phyloP scores from a whole-genome alignment of 768 basidiomycete genomes.

The Suillus placidus region DNA sequence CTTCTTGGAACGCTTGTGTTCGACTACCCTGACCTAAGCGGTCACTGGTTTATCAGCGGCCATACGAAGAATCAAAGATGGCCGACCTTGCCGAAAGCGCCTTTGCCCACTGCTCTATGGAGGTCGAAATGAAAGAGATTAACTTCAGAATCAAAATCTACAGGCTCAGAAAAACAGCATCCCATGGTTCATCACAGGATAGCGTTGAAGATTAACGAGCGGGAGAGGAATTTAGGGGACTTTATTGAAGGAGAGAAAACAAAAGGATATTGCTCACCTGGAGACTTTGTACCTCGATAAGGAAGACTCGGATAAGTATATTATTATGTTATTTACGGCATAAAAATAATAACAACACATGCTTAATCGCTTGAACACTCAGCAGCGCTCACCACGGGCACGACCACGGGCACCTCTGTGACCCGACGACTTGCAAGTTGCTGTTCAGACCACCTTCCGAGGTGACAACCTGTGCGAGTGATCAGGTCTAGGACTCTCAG shows the following conservation, averaged over 20 bases:
- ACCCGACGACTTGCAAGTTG: not conserved
- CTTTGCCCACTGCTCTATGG: slow-evolving; percentile 92
- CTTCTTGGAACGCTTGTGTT: slow-evolving; percentile 91
- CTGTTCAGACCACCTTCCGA: not conserved
- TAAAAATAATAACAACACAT: not conserved
- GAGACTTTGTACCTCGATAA: slow-evolving; percentile 28
- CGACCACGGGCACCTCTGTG: not conserved
- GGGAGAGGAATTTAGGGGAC: slow-evolving; percentile 21
- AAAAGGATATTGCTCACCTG: slow-evolving; percentile 33
- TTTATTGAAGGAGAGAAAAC: slow-evolving; percentile 34
- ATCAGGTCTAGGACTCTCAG: not conserved
- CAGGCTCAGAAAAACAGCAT: slow-evolving; percentile 65
- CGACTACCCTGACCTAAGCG: slow-evolving; percentile 88
- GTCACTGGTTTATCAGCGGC: slow-evolving; percentile 15
- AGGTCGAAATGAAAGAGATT: slow-evolving; percentile 97
- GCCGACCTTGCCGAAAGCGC: slow-evolving; percentile 94
- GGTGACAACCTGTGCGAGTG: not conserved
- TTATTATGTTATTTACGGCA: slow-evolving; percentile 5
- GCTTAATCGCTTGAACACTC: not conserved
- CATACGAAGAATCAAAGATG: slow-evolving; percentile 4
- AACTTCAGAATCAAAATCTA: slow-evolving; percentile 83
- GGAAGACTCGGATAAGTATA: slow-evolving; percentile 4
- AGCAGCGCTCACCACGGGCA: not conserved
- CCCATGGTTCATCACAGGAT: slow-evolving; percentile 55
- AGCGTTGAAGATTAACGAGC: slow-evolving; percentile 34